phyloP scores from a whole-genome alignment of 768 basidiomycete genomes.

The Candolleomyces efflorescens region DNA sequence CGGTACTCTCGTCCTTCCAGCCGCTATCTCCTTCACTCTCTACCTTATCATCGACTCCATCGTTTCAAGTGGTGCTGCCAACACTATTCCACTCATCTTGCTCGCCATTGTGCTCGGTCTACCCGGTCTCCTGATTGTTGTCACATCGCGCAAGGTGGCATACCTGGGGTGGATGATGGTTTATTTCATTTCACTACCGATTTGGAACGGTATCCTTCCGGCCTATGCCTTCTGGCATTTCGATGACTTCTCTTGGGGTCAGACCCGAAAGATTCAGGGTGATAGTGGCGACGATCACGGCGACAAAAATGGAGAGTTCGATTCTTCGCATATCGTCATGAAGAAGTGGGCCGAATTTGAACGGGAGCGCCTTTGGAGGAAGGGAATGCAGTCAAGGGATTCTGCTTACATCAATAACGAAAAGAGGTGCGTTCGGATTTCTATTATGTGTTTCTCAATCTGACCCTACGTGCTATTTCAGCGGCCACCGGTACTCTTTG shows the following conservation, averaged over 20 bases:
- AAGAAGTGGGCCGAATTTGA: slow-evolving; percentile 99
- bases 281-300: slow-evolving; percentile 69
- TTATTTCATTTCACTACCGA: slow-evolving; percentile 87
- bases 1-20: slow-evolving; percentile 94
- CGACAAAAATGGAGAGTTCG: slow-evolving; percentile 97
- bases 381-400: slow-evolving; percentile 78
- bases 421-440: slow-evolving; percentile 44
- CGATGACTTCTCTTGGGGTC: slow-evolving; percentile 98
- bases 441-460: slow-evolving; percentile 4
- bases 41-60: slow-evolving; percentile 88
- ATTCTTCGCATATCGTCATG: slow-evolving; percentile 96
- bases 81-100: slow-evolving; percentile 87
- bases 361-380: slow-evolving; percentile 91
- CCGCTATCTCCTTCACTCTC: slow-evolving; percentile 94
- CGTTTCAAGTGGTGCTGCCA: slow-evolving; percentile 67
- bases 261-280: slow-evolving; percentile 81
- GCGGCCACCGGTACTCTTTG: slow-evolving; percentile 63
- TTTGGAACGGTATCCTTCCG: slow-evolving; percentile 96
- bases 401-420: slow-evolving; percentile 63
- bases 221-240: slow-evolving; percentile 99
- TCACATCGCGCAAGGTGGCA: slow-evolving; percentile 90
- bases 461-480: slow-evolving; percentile 8
- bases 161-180: slow-evolving; percentile 98
- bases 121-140: slow-evolving; percentile 91
- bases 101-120: slow-evolving; percentile 94